Base-by-base conservation (phyloP, 352 stramenopile species). In the Pythium periplocum region DNA sequence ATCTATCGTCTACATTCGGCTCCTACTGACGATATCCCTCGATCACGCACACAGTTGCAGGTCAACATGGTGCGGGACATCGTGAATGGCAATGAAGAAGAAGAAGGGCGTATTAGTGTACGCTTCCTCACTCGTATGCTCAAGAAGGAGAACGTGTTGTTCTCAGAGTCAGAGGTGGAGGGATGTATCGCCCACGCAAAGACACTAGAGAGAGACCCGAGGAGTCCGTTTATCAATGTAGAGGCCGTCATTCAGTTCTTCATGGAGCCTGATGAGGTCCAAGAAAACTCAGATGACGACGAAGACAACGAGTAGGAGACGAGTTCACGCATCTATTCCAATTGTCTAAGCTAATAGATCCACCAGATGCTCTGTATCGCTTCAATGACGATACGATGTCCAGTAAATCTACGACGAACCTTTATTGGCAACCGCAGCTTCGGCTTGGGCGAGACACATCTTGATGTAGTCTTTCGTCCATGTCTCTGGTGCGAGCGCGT, bases 1-100 rank as follows among this genome's bases (percentile, higher is more conserved):
- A 75, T 79, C 51, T 79, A 79, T 42, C 71, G 68, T 32, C 61
- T 87, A 6, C 77, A 84, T 62, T 75, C 51, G 48, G 84, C 79
- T 59, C 71, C 58, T 0, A 69, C 73, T 4, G 68, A 79, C 34
- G 75, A 79, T n/a, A 64, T 87, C 37, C 74, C 75, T 6, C 65
- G 61, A 46, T 78, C 59, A n/a, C 69, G 68, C 7, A 38, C 62
- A 1, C 72, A 87, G 42, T 57, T 87, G 58, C 77, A 69, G 9
- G 62, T 68, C 49, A 86, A 85, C 40, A 84, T 87, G 62, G 65
- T 87, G 35, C 55, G 70, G 32, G 61, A 75, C 38, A 68, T 84
- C 10, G 61, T 73, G 4, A 63, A 83, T 44, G 74, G 74, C 1
- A 74, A 87, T 58, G 72, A 87, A 60, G 74, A 87, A 57, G 75